Percentiles rank a stretch among this genome's conserved stretches.
phyloP scores from a whole-genome alignment of 257 asterid species.

The Solanum verrucosum region DNA sequence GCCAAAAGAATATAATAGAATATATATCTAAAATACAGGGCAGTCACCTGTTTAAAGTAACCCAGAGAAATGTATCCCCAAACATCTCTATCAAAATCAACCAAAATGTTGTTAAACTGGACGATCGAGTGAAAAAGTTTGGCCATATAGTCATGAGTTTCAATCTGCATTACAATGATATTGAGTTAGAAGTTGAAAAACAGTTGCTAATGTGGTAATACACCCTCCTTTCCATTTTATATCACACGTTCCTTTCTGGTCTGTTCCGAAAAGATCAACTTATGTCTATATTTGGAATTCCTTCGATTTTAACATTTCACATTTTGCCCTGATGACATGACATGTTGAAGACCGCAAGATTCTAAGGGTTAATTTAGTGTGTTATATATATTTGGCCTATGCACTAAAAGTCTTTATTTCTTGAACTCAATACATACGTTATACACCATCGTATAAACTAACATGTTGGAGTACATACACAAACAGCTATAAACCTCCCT shows the following conservation, averaged over 20 bases:
- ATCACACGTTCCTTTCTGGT: not conserved
- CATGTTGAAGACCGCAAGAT: not conserved
- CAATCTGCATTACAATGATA: slow-evolving; percentile 45
- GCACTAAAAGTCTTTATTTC: not conserved
- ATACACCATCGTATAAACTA: not conserved
- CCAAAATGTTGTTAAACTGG: slow-evolving; percentile 71
- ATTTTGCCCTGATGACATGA: not conserved
- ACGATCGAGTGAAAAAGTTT: slow-evolving; percentile 53
- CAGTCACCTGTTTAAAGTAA: slow-evolving; percentile 68
- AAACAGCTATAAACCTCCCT: not conserved
- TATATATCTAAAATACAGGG: not conserved
- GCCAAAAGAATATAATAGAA: not conserved
- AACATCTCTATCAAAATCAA: slow-evolving; percentile 65
- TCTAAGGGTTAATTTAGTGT: not conserved
- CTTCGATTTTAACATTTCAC: not conserved
- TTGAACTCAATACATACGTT: not conserved
- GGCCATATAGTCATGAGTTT: slow-evolving; percentile 89
- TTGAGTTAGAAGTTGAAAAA: not conserved
- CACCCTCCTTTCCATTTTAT: not conserved
- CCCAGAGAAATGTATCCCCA: slow-evolving; percentile 90
- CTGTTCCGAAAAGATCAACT: not conserved
- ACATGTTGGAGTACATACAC: not conserved
- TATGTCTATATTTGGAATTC: not conserved
- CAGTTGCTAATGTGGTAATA: not conserved
- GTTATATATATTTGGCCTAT: not conserved